phyloP scores from a whole-genome alignment of 805 yeast genomes.

The Wickerhamomyces ciferrii region DNA sequence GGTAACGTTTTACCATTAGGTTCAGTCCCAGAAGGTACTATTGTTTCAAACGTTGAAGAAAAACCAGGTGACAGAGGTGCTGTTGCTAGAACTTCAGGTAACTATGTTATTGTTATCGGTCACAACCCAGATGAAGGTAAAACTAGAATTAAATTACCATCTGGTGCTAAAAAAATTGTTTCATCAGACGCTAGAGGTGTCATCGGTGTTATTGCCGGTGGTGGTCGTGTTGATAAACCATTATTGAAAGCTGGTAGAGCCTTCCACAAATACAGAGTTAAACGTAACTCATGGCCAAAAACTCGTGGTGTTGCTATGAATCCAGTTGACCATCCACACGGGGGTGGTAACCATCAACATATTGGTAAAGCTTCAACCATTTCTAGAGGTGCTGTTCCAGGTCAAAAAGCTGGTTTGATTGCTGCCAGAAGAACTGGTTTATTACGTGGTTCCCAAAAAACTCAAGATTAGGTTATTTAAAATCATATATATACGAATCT shows the following conservation, averaged over 20 bases:
- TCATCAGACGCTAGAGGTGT: conserved; percentile 98
- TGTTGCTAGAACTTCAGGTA: conserved; percentile 98
- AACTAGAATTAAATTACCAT: conserved; percentile 99
- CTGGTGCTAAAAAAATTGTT: conserved; percentile 97
- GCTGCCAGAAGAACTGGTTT: conserved; percentile 99
- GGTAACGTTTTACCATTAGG: conserved; percentile 98
- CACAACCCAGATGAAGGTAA: conserved; percentile 99
- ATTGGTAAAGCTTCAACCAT: conserved; percentile 99
- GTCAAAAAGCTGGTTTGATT: conserved; percentile 99
- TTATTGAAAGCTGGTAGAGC: conserved; percentile 99
- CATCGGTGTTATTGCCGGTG: conserved; percentile 99
- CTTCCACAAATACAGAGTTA: conserved; percentile 98
- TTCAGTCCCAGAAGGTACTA: conserved; percentile 98
- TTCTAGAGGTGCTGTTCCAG: conserved; percentile 98
- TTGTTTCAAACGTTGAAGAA: conserved; percentile 97
- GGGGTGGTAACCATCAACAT: conserved; percentile 99
- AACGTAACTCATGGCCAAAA: conserved; percentile 99
- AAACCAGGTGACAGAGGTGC: conserved; percentile 99
- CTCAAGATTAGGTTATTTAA: conserved; percentile 53
- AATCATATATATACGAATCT: conserved; percentile 19
- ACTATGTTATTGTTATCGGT: conserved; percentile 97
- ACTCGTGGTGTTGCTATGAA: conserved; percentile 99
- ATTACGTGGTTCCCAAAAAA: conserved; percentile 98
- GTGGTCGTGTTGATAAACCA: conserved; percentile 99
- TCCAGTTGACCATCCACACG: conserved; percentile 99